Base-by-base conservation (phyloP, 495 filamentous ascomycete genomes). In the Talaromyces trachyspermus region DNA sequence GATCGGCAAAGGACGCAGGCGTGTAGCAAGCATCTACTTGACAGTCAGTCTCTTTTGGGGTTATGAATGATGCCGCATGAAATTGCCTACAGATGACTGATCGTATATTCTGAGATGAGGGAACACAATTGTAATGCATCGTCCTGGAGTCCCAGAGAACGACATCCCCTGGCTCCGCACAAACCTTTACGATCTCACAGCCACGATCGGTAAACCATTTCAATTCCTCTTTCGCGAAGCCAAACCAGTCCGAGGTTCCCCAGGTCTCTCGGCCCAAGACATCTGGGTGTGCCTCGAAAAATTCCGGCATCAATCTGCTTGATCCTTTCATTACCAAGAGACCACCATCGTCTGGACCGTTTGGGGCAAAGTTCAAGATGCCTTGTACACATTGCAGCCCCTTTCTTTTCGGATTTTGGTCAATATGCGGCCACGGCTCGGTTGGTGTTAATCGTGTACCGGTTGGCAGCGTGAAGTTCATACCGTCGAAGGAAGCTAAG, bases 101-200 rank as follows among this genome's bases (percentile, higher is more conserved):
- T n/a, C n/a, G n/a, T n/a, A n/a, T n/a, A n/a, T n/a, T n/a, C n/a
- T n/a, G n/a, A n/a, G n/a, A n/a, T n/a, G n/a, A n/a, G n/a, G n/a
- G n/a, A n/a, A n/a, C n/a, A n/a, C n/a, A n/a, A 48, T 69, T 71
- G 33, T 69, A 67, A 51, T 69, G 68, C 19, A 59, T 59, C 20
- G 60, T 63, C 24, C 65, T 56, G n/a, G 58, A 63, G 37, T 71
- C 68, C 68, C 68, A 71, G 0, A 69, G 48, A 6, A 71, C 56
- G n/a, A 71, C 49, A 44, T 71, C 66, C 0, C 68, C 68, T 0
- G 66, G 66, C 24, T 69, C 68, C 11, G 60, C 66, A 43, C 60
- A 60, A 11, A 69, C 55, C 54, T 69, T 71, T 26, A 60, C 54
- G 66, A 61, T 65, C 29, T 60, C 26, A 22, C 56, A 50, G 5